Base-by-base conservation (phyloP, 2,329 filamentous ascomycete genomes). In the Sarocladiaceae sp. region DNA sequence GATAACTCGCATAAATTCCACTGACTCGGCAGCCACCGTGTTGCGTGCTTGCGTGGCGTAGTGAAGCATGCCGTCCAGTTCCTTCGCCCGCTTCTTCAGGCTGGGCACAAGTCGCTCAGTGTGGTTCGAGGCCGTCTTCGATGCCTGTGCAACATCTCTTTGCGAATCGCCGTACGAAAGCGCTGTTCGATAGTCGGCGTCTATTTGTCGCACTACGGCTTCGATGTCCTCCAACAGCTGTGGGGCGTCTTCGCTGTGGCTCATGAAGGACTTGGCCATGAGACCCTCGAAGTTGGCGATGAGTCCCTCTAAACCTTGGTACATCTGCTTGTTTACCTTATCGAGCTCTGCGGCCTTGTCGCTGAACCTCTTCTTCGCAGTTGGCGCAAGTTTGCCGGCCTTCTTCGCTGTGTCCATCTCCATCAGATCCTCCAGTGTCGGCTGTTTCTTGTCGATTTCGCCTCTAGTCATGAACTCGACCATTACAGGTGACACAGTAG, bases 221-320 rank as follows among this genome's bases (percentile, higher is more conserved):
- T 93, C 86, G 39, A 97, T 90, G 65, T 97, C 94, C 55, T 90
- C 81, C 48, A 94, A 75, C 6, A 96, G 73, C 56, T 87, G 83
- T 20, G 74, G 69, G 4, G 87, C 78, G 57, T 92, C 88, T 47
- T 82, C 77, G 37, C 73, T 74, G 54, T 83, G 83, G 17, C 76
- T 72, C 44, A 83, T 64, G 5, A 78, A 70, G 20, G 77, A 86
- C 47, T 76, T 79, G 53, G 64, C 74, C 58, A 72, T 73, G 13
- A 79, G 74, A 51, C 79, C 79, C 39, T 86, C 80, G 48, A 92
- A 86, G 10, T 80, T 78, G 20, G 78, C 76, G 52, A 84, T 78
- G 7, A 89, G 73, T 10, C 74, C 71, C 57, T 84, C 79, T 40
- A 86, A 86, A 23, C 80, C 78, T 40, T 74, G 70, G 53, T 84